These are phyloP conservation scores for Pichia sp. DNA, from an alignment of 1,139 yeast genomes.

Conservation along the genomic window DNA sequence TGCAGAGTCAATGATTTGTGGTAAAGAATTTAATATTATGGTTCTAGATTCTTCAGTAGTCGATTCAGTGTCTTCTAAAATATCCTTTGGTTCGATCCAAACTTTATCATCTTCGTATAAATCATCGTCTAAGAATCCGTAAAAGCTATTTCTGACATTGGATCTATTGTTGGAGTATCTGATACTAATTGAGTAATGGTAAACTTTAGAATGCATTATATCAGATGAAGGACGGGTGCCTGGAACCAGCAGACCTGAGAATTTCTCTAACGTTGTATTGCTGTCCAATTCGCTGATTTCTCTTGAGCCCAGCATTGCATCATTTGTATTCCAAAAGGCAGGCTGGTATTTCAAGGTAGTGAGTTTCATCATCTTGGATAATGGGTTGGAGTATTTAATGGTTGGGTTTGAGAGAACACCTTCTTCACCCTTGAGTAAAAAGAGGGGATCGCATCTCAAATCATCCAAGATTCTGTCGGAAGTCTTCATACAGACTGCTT, in stretches of 20 bases:
- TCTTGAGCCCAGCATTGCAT: slow-evolving; percentile 7
- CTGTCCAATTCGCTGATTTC: slow-evolving; percentile 4
- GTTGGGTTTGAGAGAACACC: slow-evolving; percentile 30
- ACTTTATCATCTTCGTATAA: slow-evolving; percentile 37
- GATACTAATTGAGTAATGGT: slow-evolving; percentile 29
- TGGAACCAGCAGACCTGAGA: slow-evolving; percentile 29
- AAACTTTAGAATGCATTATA: slow-evolving; percentile 21
- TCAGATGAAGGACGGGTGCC: slow-evolving; percentile 12
- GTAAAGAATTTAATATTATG: slow-evolving; percentile 24
- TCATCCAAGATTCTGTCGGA: slow-evolving; percentile 67
- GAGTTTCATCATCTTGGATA: slow-evolving; percentile 4
- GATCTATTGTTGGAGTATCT: slow-evolving; percentile 19
- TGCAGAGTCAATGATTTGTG: slow-evolving; percentile 40
- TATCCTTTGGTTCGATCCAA: slow-evolving; percentile 10
- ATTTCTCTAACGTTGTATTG: slow-evolving; percentile 6
- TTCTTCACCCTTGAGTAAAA: slow-evolving; percentile 21
- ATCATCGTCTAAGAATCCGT: slow-evolving; percentile 32
- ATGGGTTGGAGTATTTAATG: slow-evolving; percentile 17
- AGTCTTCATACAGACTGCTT: slow-evolving; percentile 41
- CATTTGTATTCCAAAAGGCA: slow-evolving; percentile 15
- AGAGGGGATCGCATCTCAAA: slow-evolving; percentile 43
- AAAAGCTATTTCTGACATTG: slow-evolving; percentile 29
- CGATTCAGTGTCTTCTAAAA: slow-evolving; percentile 14
- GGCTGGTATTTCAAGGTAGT: slow-evolving; percentile 9
- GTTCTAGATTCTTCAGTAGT: neutral